Base-by-base conservation (phyloP, 176 grass and related monocot genomes). In the Avena insularis region DNA sequence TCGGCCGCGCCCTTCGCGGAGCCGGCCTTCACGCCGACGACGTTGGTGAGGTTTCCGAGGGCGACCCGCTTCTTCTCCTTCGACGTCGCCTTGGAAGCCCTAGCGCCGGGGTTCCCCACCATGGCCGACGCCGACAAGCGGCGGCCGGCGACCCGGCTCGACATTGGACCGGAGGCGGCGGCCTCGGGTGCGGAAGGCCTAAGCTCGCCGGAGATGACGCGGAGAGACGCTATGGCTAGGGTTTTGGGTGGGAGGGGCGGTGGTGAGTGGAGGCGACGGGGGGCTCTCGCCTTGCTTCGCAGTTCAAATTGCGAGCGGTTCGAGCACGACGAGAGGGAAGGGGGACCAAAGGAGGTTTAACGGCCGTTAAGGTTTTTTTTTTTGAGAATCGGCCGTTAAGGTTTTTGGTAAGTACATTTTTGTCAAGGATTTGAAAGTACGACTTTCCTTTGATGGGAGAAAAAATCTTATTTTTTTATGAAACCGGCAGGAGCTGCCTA, bases 21-120 rank as follows among this genome's bases (percentile, higher is more conserved):
- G 45, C 12, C 45, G 46, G 54, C 66, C 73, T 65, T 86, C 55
- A 64, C 47, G 73, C 84, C 3, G 89, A 55, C 48, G 55, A 90
- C n/a, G 63, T 90, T 90, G 55, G 73, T 90, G 55, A 90, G 72
- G 45, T 90, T 62, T 25, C 79, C 45, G 16, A 90, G 79, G 54
- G 84, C 79, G 21, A 64, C 27, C 63, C 84, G 84, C 64, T 55
- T 82, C 16, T 59, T 48, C 0, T 57, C 72, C 79, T 50, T 45
- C 54, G 79, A 21, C 27, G 29, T 16, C 79, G 21, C 79, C 75
- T 77, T 83, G 12, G 68, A 23, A 16, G 56, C 79, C 55, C 20
- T 43, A 9, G 78, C 57, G 17, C 21, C 58, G 8, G 77, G 35
- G 17, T 48, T 85, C 50, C 20, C 73, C 72, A 2, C 31, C 60